A percentile compares a stretch with the other conserved stretches of the same genome.
Evolutionary conservation across 2,329 filamentous ascomycete species (phyloP).

Genomic region (Clarireedia paspali): DNA sequence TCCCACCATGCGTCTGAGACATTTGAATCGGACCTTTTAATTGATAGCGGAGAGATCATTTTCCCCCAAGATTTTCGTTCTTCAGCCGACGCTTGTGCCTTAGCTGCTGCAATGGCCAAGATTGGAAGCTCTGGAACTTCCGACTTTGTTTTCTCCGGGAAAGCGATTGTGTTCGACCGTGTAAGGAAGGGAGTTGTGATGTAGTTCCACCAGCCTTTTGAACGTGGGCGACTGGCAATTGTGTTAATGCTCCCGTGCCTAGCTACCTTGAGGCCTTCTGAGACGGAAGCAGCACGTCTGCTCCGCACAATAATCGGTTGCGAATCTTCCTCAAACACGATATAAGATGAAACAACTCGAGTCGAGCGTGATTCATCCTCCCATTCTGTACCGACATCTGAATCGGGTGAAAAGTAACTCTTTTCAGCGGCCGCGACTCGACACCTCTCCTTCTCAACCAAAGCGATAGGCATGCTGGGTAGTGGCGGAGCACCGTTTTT

Average conservation of each 20-base stretch:
- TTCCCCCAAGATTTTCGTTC: slow-evolving; percentile 27
- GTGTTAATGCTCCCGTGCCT: slow-evolving; percentile 25
- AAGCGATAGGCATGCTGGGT: slow-evolving; percentile 42
- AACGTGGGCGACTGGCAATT: slow-evolving; percentile 38
- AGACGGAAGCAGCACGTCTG: slow-evolving; percentile 32
- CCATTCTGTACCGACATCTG: slow-evolving; percentile 25
- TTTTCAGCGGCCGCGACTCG: slow-evolving; percentile 20
- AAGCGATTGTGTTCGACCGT: slow-evolving; percentile 28
- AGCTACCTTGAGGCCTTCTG: slow-evolving; percentile 11
- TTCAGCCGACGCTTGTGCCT: slow-evolving; percentile 19
- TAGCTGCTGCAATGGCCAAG: slow-evolving; percentile 28
- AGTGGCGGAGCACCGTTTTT: slow-evolving; percentile 47
- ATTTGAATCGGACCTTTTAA: slow-evolving; percentile 24
- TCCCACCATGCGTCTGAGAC: slow-evolving; percentile 34
- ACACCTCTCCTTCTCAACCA: slow-evolving; percentile 22
- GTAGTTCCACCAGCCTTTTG: slow-evolving; percentile 71
- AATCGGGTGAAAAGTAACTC: slow-evolving; percentile 27
- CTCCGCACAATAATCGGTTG: slow-evolving; percentile 34
- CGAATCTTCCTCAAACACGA: slow-evolving; percentile 64
- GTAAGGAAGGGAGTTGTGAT: slow-evolving; percentile 62
- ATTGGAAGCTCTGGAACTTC: slow-evolving; percentile 27
- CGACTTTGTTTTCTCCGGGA: slow-evolving; percentile 9
- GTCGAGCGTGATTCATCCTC: slow-evolving; percentile 21
- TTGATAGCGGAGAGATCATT: slow-evolving; percentile 27
- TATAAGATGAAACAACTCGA: slow-evolving; percentile 40